These are phyloP conservation scores for Aspergillus jensenii DNA, from an alignment of 2,329 filamentous ascomycete species.

Conservation along the genomic window DNA sequence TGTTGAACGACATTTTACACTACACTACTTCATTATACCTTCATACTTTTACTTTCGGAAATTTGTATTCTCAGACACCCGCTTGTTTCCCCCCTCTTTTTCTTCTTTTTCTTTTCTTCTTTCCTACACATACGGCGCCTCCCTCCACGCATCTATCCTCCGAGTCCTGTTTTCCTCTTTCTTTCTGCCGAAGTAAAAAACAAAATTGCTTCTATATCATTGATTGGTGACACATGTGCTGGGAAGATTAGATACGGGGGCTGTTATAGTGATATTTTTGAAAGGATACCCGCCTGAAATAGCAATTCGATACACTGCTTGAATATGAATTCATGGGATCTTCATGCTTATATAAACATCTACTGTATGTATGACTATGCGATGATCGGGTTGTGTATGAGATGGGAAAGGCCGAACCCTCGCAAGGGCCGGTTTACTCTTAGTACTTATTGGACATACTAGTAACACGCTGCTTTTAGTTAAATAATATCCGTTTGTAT, in stretches of 20 bases:
- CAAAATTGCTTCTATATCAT: constrained; percentile 1
- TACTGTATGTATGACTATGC: neutral
- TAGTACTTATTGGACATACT: neutral
- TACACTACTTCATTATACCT: constrained; percentile 2
- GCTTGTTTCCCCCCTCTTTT: neutral
- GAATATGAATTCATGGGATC: neutral
- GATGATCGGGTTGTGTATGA: neutral
- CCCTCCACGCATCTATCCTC: neutral
- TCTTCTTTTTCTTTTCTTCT: constrained; percentile 3
- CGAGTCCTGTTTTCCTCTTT: neutral
- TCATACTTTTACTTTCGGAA: constrained; percentile 1
- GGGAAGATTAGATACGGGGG: constrained; percentile 1
- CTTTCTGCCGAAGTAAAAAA: neutral
- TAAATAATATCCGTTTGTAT: too few species aligned
- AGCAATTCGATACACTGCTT: neutral
- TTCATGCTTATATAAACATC: neutral
- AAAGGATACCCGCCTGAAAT: constrained; percentile 9
- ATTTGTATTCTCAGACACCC: constrained; percentile 6
- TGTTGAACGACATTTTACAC: neutral
- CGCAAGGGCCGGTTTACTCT: too few species aligned
- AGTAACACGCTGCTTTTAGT: neutral
- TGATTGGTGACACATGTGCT: constrained; percentile 1
- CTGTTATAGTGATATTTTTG: constrained; percentile 3
- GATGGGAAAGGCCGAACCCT: neutral
- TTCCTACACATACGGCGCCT: neutral